Percentiles rank a stretch among this genome's conserved stretches.
Conservation (phyloP, 164 flowering plant genomes). For the Saururus chinensis region DNA sequence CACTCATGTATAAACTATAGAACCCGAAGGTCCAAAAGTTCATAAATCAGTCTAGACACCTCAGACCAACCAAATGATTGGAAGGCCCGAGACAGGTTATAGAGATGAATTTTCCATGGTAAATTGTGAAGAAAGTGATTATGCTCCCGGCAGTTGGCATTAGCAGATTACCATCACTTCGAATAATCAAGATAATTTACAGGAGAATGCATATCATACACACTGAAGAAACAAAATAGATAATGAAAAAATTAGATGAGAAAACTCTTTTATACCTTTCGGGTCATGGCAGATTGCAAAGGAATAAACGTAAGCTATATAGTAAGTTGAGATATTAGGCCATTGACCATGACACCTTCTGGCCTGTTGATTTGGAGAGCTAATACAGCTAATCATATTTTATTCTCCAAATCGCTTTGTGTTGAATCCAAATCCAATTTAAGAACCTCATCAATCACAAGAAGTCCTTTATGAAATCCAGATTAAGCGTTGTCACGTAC, state of each 20-base stretch:
- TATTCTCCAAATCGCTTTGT: not conserved
- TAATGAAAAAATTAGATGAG: not conserved
- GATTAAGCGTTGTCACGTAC: slow-evolving; percentile 83
- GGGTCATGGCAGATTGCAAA: not conserved
- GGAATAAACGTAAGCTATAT: not conserved
- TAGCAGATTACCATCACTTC: not conserved
- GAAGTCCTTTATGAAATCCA: slow-evolving; percentile 74
- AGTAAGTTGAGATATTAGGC: not conserved
- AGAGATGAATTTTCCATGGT: too few relatives aligned
- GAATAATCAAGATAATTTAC: too few relatives aligned
- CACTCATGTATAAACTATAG: too few relatives aligned
- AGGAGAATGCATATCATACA: not conserved
- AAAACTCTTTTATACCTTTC: not conserved
- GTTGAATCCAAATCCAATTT: not conserved
- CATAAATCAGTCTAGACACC: too few relatives aligned
- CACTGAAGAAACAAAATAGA: not conserved
- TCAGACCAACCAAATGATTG: too few relatives aligned
- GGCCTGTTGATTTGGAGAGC: not conserved
- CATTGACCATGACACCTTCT: not conserved
- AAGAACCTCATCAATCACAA: slow-evolving; percentile 28
- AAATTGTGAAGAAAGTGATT: too few relatives aligned
- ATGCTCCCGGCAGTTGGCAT: not conserved
- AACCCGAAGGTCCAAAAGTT: too few relatives aligned
- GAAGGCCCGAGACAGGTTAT: too few relatives aligned
- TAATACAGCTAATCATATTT: not conserved